Conservation (phyloP, 352 stramenopile species). For the Phytophthora rubi region DNA sequence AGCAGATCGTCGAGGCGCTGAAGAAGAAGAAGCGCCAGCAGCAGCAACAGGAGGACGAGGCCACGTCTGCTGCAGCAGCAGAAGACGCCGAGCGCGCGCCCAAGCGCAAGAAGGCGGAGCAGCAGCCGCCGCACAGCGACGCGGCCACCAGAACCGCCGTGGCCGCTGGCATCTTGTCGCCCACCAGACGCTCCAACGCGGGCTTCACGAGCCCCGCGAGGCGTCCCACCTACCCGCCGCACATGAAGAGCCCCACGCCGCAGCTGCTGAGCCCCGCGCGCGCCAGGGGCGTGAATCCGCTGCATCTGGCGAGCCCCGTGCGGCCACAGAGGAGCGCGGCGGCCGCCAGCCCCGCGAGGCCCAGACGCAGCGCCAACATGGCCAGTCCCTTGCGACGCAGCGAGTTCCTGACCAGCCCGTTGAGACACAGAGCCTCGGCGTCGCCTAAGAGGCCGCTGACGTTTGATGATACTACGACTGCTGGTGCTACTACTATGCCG, state of each 20-base stretch:
- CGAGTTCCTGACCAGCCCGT: constrained; percentile 46
- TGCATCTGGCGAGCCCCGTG: constrained; percentile 44
- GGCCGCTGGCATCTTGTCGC: constrained; percentile 30
- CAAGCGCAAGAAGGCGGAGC: constrained; percentile 38
- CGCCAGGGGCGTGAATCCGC: constrained; percentile 14
- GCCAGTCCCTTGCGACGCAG: constrained; percentile 43
- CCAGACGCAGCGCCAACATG: constrained; percentile 21
- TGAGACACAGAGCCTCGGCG: constrained; percentile 35
- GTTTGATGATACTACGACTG: constrained; percentile 31
- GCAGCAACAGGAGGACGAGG: constrained; percentile 48
- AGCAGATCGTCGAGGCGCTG: constrained; percentile 77
- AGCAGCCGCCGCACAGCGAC: constrained; percentile 17
- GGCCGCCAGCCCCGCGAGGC: constrained; percentile 35
- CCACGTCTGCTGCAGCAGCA: not conserved
- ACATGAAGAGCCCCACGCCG: constrained; percentile 32
- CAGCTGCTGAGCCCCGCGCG: constrained; percentile 36
- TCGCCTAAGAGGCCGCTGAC: constrained; percentile 48
- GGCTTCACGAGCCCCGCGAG: constrained; percentile 34
- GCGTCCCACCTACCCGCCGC: constrained; percentile 17
- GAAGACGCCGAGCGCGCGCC: constrained; percentile 26
- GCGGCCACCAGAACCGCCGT: constrained; percentile 9
- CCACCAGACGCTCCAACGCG: constrained; percentile 16
- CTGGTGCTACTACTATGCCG: not conserved
- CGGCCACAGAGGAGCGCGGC: constrained; percentile 23
- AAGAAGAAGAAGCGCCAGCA: constrained; percentile 71